These are phyloP conservation scores for Yamadazyma endophytica DNA, from an alignment of 805 yeast species.

Conservation along the genomic window DNA sequence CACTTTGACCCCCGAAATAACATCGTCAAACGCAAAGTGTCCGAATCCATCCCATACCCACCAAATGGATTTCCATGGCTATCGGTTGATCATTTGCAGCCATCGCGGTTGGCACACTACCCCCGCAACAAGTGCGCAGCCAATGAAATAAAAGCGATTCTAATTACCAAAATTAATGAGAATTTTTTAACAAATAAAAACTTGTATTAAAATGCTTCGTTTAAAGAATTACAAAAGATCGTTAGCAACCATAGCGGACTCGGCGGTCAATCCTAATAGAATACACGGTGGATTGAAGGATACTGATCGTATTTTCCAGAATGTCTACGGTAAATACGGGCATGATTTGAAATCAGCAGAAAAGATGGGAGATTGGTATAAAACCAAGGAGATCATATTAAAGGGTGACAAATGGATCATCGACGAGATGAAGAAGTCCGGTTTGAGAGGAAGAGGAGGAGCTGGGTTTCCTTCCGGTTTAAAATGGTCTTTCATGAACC, in stretches of 20 bases:
- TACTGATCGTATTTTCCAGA: conserved; percentile 84
- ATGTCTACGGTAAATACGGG: conserved; percentile 72
- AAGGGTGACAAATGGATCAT: conserved; percentile 91
- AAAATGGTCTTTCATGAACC: conserved; percentile 93
- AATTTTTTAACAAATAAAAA: not conserved
- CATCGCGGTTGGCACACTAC: conserved; percentile 1
- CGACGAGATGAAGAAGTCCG: conserved; percentile 79
- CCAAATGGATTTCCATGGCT: too few relatives aligned
- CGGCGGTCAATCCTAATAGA: conserved; percentile 47
- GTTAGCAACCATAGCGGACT: conserved; percentile 45
- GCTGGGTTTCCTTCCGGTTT: conserved; percentile 92
- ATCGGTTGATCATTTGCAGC: conserved; percentile 1
- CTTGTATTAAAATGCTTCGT: conserved; percentile 1
- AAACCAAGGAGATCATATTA: conserved; percentile 77
- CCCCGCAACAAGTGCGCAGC: conserved; percentile 2
- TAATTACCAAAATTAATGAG: conserved; percentile 1
- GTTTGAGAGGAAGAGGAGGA: conserved; percentile 89
- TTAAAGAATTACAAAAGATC: too few relatives aligned
- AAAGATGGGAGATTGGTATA: conserved; percentile 88
- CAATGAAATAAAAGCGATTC: conserved; percentile 2
- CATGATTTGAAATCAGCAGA: conserved; percentile 68
- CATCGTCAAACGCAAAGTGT: too few relatives aligned
- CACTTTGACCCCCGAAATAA: too few relatives aligned
- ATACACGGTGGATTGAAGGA: conserved; percentile 74
- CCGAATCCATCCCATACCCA: too few relatives aligned